These are phyloP conservation scores for Pythium apleroticum DNA, from an alignment of 352 stramenopile species.

Conservation along the genomic window DNA sequence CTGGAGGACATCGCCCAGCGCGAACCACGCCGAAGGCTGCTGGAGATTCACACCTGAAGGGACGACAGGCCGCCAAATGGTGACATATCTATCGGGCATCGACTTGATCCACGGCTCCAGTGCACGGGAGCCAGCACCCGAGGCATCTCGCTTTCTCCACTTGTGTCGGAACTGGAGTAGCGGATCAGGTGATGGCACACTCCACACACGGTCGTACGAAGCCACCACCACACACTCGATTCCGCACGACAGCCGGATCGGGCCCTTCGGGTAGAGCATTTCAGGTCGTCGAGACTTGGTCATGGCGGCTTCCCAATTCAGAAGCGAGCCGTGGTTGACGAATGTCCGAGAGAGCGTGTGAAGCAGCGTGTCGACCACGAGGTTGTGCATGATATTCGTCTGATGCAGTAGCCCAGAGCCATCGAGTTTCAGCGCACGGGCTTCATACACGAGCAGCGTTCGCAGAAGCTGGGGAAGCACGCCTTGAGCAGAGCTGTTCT, in stretches of 20 bases:
- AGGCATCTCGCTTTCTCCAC: constrained; percentile 52
- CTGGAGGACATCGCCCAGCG: constrained; percentile 69
- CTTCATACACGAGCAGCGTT: constrained; percentile 31
- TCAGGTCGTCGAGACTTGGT: constrained; percentile 42
- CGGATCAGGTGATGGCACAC: constrained; percentile 73
- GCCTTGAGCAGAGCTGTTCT: not conserved
- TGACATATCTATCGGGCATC: constrained; percentile 53
- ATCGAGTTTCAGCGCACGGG: constrained; percentile 22
- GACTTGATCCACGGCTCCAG: constrained; percentile 41
- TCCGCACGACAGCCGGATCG: constrained; percentile 62
- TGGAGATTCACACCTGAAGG: constrained; percentile 40
- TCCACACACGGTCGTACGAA: constrained; percentile 84
- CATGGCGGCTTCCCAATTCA: constrained; percentile 50
- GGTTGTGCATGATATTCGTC: constrained; percentile 53
- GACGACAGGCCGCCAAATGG: constrained; percentile 69
- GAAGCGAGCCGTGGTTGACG: constrained; percentile 33
- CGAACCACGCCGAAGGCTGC: constrained; percentile 54
- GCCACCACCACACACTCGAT: constrained; percentile 72
- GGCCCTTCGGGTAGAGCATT: constrained; percentile 65
- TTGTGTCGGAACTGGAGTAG: constrained; percentile 80
- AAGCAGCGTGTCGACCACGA: constrained; percentile 77
- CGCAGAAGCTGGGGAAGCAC: constrained; percentile 26
- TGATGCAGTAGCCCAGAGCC: constrained; percentile 27
- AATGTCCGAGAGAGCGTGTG: constrained; percentile 74
- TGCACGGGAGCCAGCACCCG: not conserved